Evolutionary conservation across 495 filamentous ascomycete species (phyloP), one percentile per base, ranked within the genome.

Genomic region (Annulohypoxylon bovei): DNA sequence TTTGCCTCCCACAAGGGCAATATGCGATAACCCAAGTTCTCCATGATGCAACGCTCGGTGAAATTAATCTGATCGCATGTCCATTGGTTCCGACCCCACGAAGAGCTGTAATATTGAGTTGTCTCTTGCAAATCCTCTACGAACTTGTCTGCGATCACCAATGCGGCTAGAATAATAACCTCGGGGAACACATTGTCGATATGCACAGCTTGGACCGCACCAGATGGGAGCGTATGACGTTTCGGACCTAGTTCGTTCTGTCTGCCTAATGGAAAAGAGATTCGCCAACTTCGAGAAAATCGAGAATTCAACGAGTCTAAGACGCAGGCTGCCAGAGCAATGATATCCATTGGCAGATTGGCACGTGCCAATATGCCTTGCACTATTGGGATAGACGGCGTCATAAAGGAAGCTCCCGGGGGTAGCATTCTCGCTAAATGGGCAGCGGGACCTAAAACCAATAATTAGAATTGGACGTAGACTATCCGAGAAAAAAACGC

Each of bases 391-490:
- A 86, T 81, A 18, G 84, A 87, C 5, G 86, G 81, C 2, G 70
- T 72, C 42, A 81, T 78, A 16, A 86, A 78, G 22, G 86, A 87
- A 53, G 83, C 83, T 32, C 83, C 80, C 23, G 83, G 79, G 2
- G 86, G 86, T 44, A 88, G 75, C 68, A 87, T 82, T 71, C 86
- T 87, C 27, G 84, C 81, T 47, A 88, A 77, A 63, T 87, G 85
- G 33, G 85, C 78, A 30, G 85, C 84, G 37, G 86, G 84, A 40
- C 86, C 86, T 88, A 62, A 55, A 40, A 69, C 54, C 55, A 68
- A 66, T 20, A 37, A 27, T 62, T 67, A 71, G 68, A 33, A 44
- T 54, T n/a, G 27, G 62, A 28, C 23, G 49, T 56, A 37, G 11
- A 23, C 47, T 30, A 44, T 27, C 68, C 0, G 16, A 25, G 56